Evolutionary conservation across 352 stramenopile species (phyloP), one percentile per base, ranked within the genome.

Genomic region (Globisporangium sylvaticum): DNA sequence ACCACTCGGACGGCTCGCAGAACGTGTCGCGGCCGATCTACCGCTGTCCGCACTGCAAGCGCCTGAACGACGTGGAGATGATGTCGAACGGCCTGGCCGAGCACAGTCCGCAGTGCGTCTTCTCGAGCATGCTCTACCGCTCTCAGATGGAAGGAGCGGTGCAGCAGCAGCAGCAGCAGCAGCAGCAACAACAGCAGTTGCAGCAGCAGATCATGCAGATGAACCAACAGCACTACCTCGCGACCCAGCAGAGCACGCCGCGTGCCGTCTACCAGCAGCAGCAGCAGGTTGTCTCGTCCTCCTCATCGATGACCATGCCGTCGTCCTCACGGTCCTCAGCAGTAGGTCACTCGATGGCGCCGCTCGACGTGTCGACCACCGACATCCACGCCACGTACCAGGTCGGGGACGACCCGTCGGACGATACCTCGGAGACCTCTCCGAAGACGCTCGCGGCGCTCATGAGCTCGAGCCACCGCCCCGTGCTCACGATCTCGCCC

Each of bases 21-120:
- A 90, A 93, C 62, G 74, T 84, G 10, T 76, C 78, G 54, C 75
- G 83, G 2, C 85, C 85, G 18, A 93, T 93, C 72, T 93, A 93
- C 67, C 85, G 85, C 22, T 93, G 85, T 63, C 79, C 79, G 5
- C 78, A 89, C 31, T 93, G 85, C 56, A 74, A 80, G 48, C 77
- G 81, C 8, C 67, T 90, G 55, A 87, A 88, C 42, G 83, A 91
- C 65, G 77, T 92, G 1, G 84, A 90, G 57, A 88, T 86, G 73
- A 78, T 92, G 62, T 78, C 79, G 8, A 78, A 76, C n/a, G 81
- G 81, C 1, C 70, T 75, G 22, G 65, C 82, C 22, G 81, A 87
- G n/a, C 84, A 92, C 66, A 79, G 68, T 18, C 61, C 76, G 15
- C 81, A 87, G 69, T 90, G 82, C 22, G 73, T 88, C 1, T 88